phyloP scores from a whole-genome alignment of 2,329 filamentous ascomycete genomes.

The Cladosporium sp. region DNA sequence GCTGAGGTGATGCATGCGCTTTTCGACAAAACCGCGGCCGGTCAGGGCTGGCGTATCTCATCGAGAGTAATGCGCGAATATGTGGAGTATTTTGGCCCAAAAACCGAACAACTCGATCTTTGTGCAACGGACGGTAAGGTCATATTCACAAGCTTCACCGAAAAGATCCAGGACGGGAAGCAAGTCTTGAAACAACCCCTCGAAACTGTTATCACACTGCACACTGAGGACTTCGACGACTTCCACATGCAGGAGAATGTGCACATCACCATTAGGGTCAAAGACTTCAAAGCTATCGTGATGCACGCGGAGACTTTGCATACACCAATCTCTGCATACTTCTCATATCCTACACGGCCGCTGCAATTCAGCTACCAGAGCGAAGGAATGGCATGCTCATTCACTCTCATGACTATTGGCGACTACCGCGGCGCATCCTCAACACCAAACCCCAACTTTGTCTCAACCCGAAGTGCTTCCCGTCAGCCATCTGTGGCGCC shows the following conservation, averaged over 20 bases:
- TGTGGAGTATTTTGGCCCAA: constrained; percentile 78
- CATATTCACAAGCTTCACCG: constrained; percentile 79
- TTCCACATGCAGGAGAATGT: constrained; percentile 74
- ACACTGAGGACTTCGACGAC: constrained; percentile 74
- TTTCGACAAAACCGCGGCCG: constrained; percentile 67
- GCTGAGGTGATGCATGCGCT: constrained; percentile 74
- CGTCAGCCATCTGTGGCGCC: constrained; percentile 31
- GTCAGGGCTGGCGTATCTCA: constrained; percentile 72
- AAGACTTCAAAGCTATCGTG: constrained; percentile 79
- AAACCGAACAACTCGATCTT: constrained; percentile 78
- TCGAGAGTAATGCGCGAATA: constrained; percentile 71
- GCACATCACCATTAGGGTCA: constrained; percentile 79
- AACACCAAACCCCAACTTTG: constrained; percentile 41
- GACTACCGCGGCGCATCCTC: constrained; percentile 53
- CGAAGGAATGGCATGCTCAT: constrained; percentile 71
- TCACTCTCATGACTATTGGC: constrained; percentile 80
- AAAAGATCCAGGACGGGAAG: constrained; percentile 72
- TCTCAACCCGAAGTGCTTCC: constrained; percentile 38
- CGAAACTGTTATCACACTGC: constrained; percentile 76
- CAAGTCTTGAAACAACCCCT: constrained; percentile 78
- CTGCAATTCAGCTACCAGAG: constrained; percentile 72
- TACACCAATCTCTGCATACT: constrained; percentile 66
- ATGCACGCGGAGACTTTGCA: constrained; percentile 71
- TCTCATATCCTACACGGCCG: constrained; percentile 70
- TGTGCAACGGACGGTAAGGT: constrained; percentile 69